Conservation (phyloP, 106 monocot species). For the Dendrobium huoshanense region DNA sequence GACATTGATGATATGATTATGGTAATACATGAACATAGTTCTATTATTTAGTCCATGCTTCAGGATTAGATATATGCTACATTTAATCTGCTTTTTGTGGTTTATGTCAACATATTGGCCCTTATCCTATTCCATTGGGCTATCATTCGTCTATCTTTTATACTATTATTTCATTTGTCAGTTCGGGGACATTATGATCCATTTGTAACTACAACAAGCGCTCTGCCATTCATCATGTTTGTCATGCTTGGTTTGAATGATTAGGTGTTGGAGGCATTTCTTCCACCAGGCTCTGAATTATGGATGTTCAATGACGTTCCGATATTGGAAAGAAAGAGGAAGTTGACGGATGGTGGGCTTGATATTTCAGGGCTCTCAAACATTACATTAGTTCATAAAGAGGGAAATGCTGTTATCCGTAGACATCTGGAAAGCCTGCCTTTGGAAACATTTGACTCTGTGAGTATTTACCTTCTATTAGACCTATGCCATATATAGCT, state of each 20-base stretch:
- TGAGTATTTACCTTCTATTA: conserved; percentile 31
- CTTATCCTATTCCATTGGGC: not conserved
- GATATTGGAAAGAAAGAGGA: conserved; percentile 72
- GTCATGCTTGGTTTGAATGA: not conserved
- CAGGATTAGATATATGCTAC: not conserved
- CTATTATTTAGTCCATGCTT: not conserved
- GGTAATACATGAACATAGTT: conserved; percentile 34
- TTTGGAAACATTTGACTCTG: conserved; percentile 91
- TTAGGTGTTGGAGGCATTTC: conserved; percentile 85
- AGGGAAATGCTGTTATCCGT: conserved; percentile 86
- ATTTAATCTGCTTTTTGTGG: not conserved
- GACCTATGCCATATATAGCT: not conserved
- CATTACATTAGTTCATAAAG: conserved; percentile 74
- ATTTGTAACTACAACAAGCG: not conserved
- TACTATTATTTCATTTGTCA: not conserved
- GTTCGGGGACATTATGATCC: not conserved
- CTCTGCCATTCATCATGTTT: not conserved
- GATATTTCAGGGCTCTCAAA: conserved; percentile 54
- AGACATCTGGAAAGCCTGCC: conserved; percentile 82
- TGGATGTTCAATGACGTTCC: conserved; percentile 97
- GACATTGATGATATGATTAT: conserved; percentile 98
- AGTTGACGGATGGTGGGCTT: conserved; percentile 78
- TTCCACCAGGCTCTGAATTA: conserved; percentile 83
- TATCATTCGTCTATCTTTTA: not conserved
- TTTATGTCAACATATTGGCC: not conserved